phyloP scores from a whole-genome alignment of 208 protist genomes.

The Blechomonas ayalai region DNA sequence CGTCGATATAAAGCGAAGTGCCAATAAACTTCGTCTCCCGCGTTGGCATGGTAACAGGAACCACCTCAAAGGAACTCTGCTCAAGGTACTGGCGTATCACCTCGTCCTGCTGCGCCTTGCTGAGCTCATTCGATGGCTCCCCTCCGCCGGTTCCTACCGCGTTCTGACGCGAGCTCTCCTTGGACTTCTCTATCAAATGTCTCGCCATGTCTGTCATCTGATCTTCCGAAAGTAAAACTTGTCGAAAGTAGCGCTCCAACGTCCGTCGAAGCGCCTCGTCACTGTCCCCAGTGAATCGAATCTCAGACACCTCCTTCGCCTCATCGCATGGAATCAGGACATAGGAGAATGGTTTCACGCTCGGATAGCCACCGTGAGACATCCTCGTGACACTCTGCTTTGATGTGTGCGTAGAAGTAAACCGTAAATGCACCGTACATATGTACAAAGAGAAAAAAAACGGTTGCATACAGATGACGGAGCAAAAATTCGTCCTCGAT shows the following conservation, averaged over 20 bases:
- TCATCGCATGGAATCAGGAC: constrained; percentile 62
- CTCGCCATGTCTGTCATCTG: constrained; percentile 61
- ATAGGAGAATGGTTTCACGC: constrained; percentile 63
- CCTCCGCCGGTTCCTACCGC: not conserved
- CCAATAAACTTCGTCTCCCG: constrained; percentile 64
- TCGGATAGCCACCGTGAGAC: constrained; percentile 17
- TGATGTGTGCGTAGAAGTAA: not conserved
- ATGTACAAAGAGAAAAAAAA: constrained; percentile 9
- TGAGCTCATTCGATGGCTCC: constrained; percentile 4
- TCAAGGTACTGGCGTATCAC: constrained; percentile 70
- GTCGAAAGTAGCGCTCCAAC: constrained; percentile 63
- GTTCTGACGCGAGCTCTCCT: constrained; percentile 14
- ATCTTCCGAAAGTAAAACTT: constrained; percentile 52
- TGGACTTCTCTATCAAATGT: constrained; percentile 41
- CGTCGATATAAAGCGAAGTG: constrained; percentile 87
- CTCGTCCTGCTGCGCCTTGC: constrained; percentile 33
- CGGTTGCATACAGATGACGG: not conserved
- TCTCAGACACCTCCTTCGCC: constrained; percentile 19
- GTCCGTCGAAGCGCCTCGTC: constrained; percentile 58
- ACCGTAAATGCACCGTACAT: not conserved
- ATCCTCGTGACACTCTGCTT: constrained; percentile 5
- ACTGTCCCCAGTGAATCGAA: constrained; percentile 40
- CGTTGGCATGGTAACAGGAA: constrained; percentile 80
- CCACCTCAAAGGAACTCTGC: constrained; percentile 75
- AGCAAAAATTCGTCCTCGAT: not conserved